Base-by-base conservation (phyloP, 1,139 yeast species). In the Debaryomyces subglobosus region DNA sequence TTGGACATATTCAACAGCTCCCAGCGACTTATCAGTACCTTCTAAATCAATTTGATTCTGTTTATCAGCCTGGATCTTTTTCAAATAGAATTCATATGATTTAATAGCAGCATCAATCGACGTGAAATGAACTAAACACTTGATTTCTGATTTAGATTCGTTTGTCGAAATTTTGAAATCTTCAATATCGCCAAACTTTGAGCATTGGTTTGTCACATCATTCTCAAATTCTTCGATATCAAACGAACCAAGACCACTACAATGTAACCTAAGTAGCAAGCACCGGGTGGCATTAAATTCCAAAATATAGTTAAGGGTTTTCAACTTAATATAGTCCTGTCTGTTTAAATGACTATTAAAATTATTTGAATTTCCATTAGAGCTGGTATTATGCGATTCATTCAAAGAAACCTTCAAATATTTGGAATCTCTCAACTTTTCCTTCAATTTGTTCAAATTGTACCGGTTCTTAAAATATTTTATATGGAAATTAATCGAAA, bases 261-360 rank as follows among this genome's bases (percentile, higher is more conserved):
- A 59, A 48, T 46, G 52, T 20, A 66, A 58, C 25, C 54, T 56
- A 30, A 72, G 48, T 33, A 54, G 39, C 16, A 74, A 49, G 45
- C 72, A 65, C 43, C 81, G 61, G 3, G 79, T 73, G 20, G 80
- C 81, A 45, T 65, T 62, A 46, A 61, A 64, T 36, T 76, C 79
- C 45, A 68, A 54, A 25, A 76, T 73, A 55, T 73, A 75, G 51
- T 73, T 74, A 47, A 74, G 63, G 7, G 79, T 74, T 50, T 74
- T 75, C 51, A 71, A 60, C 51, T 74, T 75, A 50, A 76, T 68
- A 47, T 57, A 71, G 51, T 74, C 79, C 52, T 66, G 77, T 35
- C 58, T 59, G 40, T 52, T 57, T n/a, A 35, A 41, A 39, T 52
- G 52, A 13, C 49, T 49, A 37, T 37, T 44, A 16, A 46, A 21